These are phyloP conservation scores for Xerocomellus dryophilus DNA, from an alignment of 768 basidiomycete genomes.

Conservation along the genomic window DNA sequence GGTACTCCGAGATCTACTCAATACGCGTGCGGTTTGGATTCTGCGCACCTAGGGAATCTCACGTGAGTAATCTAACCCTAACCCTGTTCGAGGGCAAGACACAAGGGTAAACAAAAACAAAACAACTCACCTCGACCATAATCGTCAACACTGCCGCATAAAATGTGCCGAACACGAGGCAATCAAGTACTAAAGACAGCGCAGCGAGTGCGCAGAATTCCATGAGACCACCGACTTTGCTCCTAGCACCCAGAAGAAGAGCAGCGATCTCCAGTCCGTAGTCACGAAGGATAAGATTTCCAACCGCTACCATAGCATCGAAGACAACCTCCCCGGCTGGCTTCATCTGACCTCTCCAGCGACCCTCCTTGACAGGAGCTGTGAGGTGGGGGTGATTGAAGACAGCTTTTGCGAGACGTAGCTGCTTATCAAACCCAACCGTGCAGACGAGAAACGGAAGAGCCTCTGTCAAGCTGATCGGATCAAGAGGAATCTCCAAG, in stretches of 20 bases:
- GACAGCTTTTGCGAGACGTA: slow-evolving; percentile 85
- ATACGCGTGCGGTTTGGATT: slow-evolving; percentile 58
- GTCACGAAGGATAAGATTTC: slow-evolving; percentile 84
- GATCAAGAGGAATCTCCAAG: slow-evolving; percentile 85
- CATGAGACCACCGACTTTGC: slow-evolving; percentile 80
- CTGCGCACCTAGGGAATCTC: slow-evolving; percentile 54
- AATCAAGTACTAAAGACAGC: slow-evolving; percentile 82
- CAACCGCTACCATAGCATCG: slow-evolving; percentile 76
- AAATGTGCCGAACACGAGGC: slow-evolving; percentile 85
- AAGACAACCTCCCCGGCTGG: slow-evolving; percentile 83
- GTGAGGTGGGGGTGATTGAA: slow-evolving; percentile 74
- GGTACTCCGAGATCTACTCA: slow-evolving; percentile 39
- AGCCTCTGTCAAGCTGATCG: slow-evolving; percentile 90
- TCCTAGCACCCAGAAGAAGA: slow-evolving; percentile 80
- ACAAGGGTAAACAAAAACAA: slow-evolving; percentile 6
- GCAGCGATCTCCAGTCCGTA: slow-evolving; percentile 92
- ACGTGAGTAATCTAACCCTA: slow-evolving; percentile 10
- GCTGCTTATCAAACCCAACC: slow-evolving; percentile 96
- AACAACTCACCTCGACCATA: slow-evolving; percentile 82
- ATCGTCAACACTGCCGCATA: slow-evolving; percentile 85
- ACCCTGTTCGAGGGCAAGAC: slow-evolving; percentile 5
- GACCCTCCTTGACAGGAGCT: slow-evolving; percentile 37
- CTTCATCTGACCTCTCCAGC: slow-evolving; percentile 51
- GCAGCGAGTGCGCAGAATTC: slow-evolving; percentile 97
- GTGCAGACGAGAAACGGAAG: slow-evolving; percentile 97